Evolutionary conservation across 1,139 yeast species (phyloP).

Genomic region (Trichomonascaceae sp.): DNA sequence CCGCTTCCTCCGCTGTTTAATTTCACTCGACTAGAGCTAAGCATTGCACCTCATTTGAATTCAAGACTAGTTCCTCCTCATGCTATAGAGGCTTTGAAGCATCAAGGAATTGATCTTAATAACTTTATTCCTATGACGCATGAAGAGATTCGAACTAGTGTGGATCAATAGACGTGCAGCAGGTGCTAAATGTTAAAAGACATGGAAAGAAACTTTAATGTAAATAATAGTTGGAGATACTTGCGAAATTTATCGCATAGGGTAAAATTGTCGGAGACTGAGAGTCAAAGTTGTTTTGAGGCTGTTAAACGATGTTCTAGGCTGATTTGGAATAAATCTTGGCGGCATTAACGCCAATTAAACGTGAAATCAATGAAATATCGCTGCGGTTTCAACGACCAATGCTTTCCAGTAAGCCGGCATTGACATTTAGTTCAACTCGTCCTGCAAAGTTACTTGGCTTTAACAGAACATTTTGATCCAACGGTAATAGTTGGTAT

Average conservation of each 20-base stretch:
- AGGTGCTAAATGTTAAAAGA: neutral
- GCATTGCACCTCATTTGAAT: constrained; percentile 37
- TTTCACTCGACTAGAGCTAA: constrained; percentile 35
- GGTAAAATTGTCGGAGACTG: neutral
- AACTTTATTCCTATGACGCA: constrained; percentile 34
- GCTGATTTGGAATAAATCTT: too few species aligned
- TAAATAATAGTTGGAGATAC: neutral
- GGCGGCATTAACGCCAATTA: too few species aligned
- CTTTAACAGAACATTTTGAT: too few species aligned
- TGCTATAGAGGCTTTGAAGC: constrained; percentile 29
- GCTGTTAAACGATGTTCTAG: too few species aligned
- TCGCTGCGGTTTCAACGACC: too few species aligned
- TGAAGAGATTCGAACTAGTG: constrained; percentile 25
- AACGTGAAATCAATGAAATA: too few species aligned
- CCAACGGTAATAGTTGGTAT: too few species aligned
- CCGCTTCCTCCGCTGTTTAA: constrained; percentile 38
- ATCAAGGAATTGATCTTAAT: constrained; percentile 32
- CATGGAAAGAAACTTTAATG: neutral
- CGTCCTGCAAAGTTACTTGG: too few species aligned
- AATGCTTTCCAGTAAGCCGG: too few species aligned
- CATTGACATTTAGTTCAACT: too few species aligned
- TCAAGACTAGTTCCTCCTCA: constrained; percentile 36
- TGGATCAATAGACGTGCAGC: neutral
- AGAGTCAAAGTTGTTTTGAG: too few species aligned
- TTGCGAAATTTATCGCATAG: neutral